These are phyloP conservation scores for Cladosporium sp. DNA, from an alignment of 2,329 filamentous ascomycete species.

Conservation along the genomic window DNA sequence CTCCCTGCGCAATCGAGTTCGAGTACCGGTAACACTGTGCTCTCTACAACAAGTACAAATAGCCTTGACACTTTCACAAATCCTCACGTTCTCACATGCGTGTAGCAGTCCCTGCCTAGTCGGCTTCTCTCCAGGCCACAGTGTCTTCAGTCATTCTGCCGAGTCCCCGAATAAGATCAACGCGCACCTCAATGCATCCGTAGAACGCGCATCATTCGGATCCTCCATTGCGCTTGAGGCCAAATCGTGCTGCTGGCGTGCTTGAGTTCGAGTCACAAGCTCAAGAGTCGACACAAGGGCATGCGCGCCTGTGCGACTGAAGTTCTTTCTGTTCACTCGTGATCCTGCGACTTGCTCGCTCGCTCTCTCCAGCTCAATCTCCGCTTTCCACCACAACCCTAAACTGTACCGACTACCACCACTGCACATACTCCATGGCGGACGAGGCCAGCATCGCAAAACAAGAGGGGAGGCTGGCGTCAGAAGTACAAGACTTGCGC, in stretches of 20 bases:
- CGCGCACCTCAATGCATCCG: conserved; percentile 12
- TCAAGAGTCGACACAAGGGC: not conserved
- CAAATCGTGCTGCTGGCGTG: not conserved
- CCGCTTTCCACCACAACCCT: conserved; percentile 23
- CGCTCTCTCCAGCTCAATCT: conserved; percentile 17
- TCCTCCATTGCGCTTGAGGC: not conserved
- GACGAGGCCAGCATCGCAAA: conserved; percentile 37
- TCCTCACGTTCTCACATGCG: conserved; percentile 15
- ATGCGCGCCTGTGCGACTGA: conserved; percentile 7
- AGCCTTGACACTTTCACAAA: not conserved
- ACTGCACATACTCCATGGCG: conserved; percentile 38
- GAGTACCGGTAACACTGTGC: not conserved
- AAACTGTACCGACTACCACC: conserved; percentile 7
- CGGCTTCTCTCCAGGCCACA: not conserved
- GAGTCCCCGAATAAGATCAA: not conserved
- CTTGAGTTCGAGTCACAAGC: not conserved
- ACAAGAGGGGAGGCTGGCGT: conserved; percentile 39
- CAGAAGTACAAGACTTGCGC: conserved; percentile 48
- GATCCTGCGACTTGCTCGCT: conserved; percentile 19
- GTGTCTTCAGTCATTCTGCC: not conserved
- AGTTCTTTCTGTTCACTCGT: conserved; percentile 15
- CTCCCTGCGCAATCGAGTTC: not conserved
- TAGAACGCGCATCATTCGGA: conserved; percentile 6
- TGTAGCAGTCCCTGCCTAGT: not conserved
- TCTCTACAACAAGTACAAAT: not conserved